These are phyloP conservation scores for Saccharomyces hybrid DNA, from an alignment of 1,139 yeast species.

Conservation along the genomic window DNA sequence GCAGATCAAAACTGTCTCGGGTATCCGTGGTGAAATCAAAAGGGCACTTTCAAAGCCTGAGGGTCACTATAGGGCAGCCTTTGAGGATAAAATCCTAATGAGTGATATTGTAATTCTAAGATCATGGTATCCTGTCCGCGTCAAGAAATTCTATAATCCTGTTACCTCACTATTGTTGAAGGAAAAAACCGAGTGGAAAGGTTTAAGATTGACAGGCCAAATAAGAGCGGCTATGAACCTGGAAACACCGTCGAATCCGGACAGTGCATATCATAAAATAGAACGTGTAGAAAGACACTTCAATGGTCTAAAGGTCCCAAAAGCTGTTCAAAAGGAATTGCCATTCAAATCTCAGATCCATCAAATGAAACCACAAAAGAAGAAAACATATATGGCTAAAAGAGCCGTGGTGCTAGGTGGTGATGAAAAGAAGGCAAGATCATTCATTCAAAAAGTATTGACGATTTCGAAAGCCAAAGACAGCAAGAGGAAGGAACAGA, in stretches of 20 bases:
- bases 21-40: constrained; percentile 95
- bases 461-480: constrained; percentile 85
- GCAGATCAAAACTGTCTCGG: constrained; percentile 89
- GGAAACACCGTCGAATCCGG: constrained; percentile 60
- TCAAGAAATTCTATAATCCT: constrained; percentile 89
- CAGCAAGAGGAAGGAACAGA: constrained; percentile 65
- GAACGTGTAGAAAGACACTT: constrained; percentile 84
- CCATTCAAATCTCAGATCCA: constrained; percentile 91
- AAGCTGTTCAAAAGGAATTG: constrained; percentile 59
- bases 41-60: constrained; percentile 91
- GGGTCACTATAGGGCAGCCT: constrained; percentile 97
- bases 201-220: constrained; percentile 92
- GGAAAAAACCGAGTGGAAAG: constrained; percentile 84
- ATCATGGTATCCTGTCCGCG: constrained; percentile 94
- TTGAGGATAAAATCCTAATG: constrained; percentile 90
- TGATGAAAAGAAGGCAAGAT: constrained; percentile 89
- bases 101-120: constrained; percentile 82
- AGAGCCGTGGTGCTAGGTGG: constrained; percentile 91
- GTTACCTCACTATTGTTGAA: constrained; percentile 78
- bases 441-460: constrained; percentile 77
- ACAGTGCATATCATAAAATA: constrained; percentile 64
- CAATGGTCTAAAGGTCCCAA: constrained; percentile 83
- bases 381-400: constrained; percentile 75
- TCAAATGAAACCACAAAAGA: constrained; percentile 81
- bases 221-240: constrained; percentile 72